Base-by-base conservation (phyloP, 352 stramenopile species). In the Phytophthora pluvialis region DNA sequence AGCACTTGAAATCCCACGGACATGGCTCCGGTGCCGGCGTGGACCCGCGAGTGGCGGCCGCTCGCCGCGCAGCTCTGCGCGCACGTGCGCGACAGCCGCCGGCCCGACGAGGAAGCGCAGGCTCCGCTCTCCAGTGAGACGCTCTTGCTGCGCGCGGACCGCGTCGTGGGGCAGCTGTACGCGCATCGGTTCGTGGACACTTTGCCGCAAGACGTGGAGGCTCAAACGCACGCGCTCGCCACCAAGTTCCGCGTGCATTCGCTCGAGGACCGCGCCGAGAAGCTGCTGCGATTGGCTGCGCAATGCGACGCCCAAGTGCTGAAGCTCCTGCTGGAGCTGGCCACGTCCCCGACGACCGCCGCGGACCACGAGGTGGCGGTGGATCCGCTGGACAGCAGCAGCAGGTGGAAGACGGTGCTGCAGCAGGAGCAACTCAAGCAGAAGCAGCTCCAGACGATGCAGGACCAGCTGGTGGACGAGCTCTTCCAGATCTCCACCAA, bases 21-120 rank as follows among this genome's bases (percentile, higher is more conserved):
- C 21, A 69, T 72, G 72, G 59, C 67, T 9, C 57, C 71, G 16
- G 44, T 78, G 9, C 78, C 83, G 1, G 70, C 69, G 43, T 91
- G 83, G 83, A 87, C 83, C 4, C 58, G 58, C 42, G 77, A 90
- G 63, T 91, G 80, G 83, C 78, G 79, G 35, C 80, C 83, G 54
- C 80, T 88, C 21, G 70, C 58, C 29, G 69, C 59, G 56, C 66
- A 89, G 48, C 72, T 91, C 28, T 88, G 70, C 31, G 68, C 40
- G 28, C 70, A 61, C 11, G 49, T 80, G 10, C 47, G 60, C 28
- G 38, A 51, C 33, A 44, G 3, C 13, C 28, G 32, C 3, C 12
- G 44, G 10, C 4, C 18, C 0, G 26, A 72, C 36, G 33, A 44
- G 10, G 43, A 51, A 29, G 40, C 16, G 0, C 33, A 58, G n/a